Conservation (phyloP, 108 stramenopile species). For the Skeletonema costatum region DNA sequence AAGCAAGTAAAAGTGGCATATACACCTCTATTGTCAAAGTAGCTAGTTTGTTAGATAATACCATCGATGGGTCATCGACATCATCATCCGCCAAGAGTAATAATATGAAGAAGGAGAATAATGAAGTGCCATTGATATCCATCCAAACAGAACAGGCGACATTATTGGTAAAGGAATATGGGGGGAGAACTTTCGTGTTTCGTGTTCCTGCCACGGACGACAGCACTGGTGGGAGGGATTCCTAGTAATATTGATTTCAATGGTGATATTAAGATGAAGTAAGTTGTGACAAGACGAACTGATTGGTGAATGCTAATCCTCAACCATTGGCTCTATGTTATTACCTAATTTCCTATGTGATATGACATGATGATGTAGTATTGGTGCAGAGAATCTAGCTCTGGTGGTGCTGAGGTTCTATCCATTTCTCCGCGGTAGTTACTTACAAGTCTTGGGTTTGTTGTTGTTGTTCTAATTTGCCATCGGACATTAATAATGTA, state of each 20-base stretch:
- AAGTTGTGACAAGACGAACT: too few relatives aligned
- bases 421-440: too few relatives aligned
- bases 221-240: background rate
- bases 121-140: conserved; percentile 57
- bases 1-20: conserved; percentile 43
- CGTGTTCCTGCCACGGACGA: conserved; percentile 43
- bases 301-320: too few relatives aligned
- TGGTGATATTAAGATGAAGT: background rate
- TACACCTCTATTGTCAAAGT: conserved; percentile 64
- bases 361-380: too few relatives aligned
- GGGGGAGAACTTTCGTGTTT: conserved; percentile 62
- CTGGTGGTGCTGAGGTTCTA: too few relatives aligned
- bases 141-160: conserved; percentile 62
- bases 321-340: too few relatives aligned
- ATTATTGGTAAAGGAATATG: conserved; percentile 75
- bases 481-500: too few relatives aligned
- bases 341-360: too few relatives aligned
- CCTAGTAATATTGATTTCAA: too few relatives aligned
- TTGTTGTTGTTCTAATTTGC: too few relatives aligned
- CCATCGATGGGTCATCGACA: conserved; percentile 20
- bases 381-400: too few relatives aligned
- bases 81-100: background rate
- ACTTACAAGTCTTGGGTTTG: too few relatives aligned
- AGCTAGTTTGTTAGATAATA: conserved; percentile 53
- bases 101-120: conserved; percentile 3